Percentiles rank a stretch among this genome's conserved stretches.
Evolutionary conservation across 805 yeast species (phyloP).

Genomic region (Myxozyma nipponensis): DNA sequence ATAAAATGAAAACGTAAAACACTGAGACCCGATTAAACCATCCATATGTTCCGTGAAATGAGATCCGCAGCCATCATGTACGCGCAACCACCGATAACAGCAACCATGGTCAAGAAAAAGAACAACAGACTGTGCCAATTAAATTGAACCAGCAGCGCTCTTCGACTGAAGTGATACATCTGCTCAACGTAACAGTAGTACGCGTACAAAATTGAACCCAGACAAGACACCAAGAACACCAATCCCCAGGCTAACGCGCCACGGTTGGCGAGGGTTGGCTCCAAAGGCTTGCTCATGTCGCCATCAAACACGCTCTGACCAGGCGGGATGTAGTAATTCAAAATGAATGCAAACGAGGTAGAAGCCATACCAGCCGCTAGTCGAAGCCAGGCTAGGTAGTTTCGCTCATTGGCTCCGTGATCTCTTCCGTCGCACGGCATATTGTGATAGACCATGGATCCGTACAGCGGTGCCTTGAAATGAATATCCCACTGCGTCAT

Average conservation of each 20-base stretch:
- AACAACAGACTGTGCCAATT: slow-evolving; percentile 20
- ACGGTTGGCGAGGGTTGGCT: slow-evolving; percentile 19
- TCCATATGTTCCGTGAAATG: slow-evolving; percentile 4
- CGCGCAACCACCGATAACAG: slow-evolving; percentile 15
- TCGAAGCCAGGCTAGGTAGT: slow-evolving; percentile 27
- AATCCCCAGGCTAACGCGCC: slow-evolving; percentile 26
- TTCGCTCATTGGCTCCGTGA: slow-evolving; percentile 26
- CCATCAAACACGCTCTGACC: slow-evolving; percentile 19
- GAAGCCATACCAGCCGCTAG: slow-evolving; percentile 24
- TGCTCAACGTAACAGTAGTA: slow-evolving; percentile 16
- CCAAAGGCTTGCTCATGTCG: slow-evolving; percentile 2
- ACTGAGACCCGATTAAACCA: no score
- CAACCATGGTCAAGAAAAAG: slow-evolving; percentile 12
- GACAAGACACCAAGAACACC: slow-evolving; percentile 13
- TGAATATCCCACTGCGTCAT: slow-evolving; percentile 26
- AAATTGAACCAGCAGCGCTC: slow-evolving; percentile 21
- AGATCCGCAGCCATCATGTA: slow-evolving; percentile 27
- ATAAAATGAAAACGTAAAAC: no score
- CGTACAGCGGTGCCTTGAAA: slow-evolving; percentile 17
- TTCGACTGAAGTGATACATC: slow-evolving; percentile 17
- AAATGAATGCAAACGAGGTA: slow-evolving; percentile 23
- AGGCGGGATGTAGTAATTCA: slow-evolving; percentile 21
- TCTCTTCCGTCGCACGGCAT: slow-evolving; percentile 28
- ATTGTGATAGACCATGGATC: slow-evolving; percentile 14
- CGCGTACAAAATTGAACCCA: slow-evolving; percentile 19